Evolutionary conservation across 73 alveolate species (phyloP).

Genomic region (Urostyla sp.): DNA sequence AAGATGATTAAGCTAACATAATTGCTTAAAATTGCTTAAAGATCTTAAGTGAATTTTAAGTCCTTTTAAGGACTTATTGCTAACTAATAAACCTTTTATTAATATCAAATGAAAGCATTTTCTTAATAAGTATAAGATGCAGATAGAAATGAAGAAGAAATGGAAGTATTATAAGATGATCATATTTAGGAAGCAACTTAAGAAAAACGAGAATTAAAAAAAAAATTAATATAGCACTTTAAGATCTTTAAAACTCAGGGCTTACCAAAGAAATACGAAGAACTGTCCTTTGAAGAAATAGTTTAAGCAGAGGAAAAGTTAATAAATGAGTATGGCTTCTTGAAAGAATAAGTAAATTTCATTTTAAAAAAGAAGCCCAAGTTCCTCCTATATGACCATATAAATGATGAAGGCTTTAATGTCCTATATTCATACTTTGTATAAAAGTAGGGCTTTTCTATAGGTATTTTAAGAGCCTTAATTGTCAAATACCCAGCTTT

Average conservation of each 20-base stretch:
- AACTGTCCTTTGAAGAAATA: constrained; percentile 33
- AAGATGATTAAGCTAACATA: too few relatives aligned
- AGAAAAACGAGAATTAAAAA: not conserved
- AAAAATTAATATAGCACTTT: constrained; percentile 5
- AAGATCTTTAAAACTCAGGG: not conserved
- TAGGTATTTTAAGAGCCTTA: constrained; percentile 8
- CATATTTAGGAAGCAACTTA: not conserved
- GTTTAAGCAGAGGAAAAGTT: constrained; percentile 31
- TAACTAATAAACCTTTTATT: too few relatives aligned
- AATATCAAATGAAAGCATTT: too few relatives aligned
- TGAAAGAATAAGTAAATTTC: constrained; percentile 35
- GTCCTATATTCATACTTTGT: not conserved
- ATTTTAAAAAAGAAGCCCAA: constrained; percentile 33
- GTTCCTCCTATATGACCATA: not conserved
- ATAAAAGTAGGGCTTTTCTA: constrained; percentile 1
- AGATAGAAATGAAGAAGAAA: not conserved
- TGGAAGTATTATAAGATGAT: not conserved
- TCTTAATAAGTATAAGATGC: too few relatives aligned
- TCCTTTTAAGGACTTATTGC: too few relatives aligned
- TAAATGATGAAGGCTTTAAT: constrained; percentile 21
- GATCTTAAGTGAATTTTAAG: too few relatives aligned
- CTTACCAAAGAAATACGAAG: not conserved
- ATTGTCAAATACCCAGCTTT: constrained; percentile 30
- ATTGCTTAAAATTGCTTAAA: too few relatives aligned
- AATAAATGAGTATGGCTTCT: constrained; percentile 27